Percentiles rank a stretch among this genome's conserved stretches.
Conservation (phyloP, 1,284 basidiomycete species). For the Xanthoconium separans region DNA sequence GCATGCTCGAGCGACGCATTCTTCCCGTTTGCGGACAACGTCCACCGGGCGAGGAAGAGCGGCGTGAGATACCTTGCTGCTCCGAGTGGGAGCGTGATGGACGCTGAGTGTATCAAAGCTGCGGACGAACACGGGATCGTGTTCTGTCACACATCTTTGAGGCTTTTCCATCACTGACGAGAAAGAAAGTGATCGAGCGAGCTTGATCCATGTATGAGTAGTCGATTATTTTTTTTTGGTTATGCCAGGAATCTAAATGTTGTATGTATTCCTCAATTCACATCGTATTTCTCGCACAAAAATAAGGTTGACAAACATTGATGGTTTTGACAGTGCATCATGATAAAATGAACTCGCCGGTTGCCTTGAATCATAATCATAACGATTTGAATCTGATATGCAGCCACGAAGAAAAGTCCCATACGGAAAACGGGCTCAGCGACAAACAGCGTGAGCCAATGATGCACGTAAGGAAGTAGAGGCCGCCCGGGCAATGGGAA, state of each 20-base stretch:
- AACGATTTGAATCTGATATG: too few relatives aligned
- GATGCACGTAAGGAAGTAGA: too few relatives aligned
- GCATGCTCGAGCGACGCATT: constrained; percentile 96
- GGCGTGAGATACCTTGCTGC: constrained; percentile 94
- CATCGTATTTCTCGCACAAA: too few relatives aligned
- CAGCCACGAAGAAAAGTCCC: too few relatives aligned
- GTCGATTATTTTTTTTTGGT: not conserved
- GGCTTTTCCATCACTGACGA: constrained; percentile 78
- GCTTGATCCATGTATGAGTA: not conserved
- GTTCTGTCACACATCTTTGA: constrained; percentile 81
- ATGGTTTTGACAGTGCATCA: too few relatives aligned
- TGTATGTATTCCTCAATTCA: not conserved
- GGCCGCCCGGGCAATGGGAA: too few relatives aligned
- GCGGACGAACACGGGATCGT: constrained; percentile 90
- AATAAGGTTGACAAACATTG: too few relatives aligned
- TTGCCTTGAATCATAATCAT: too few relatives aligned
- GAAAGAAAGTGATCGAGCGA: not conserved
- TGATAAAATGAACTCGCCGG: too few relatives aligned
- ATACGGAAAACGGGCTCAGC: too few relatives aligned
- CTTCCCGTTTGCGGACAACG: constrained; percentile 99
- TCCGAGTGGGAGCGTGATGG: constrained; percentile 96
- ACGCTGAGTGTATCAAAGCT: constrained; percentile 90
- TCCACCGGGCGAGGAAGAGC: constrained; percentile 88
- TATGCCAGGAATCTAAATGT: not conserved
- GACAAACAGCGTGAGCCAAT: too few relatives aligned